Evolutionary conservation across 2,329 filamentous ascomycete species (phyloP).

Genomic region (Mycosphaerella arachidis): DNA sequence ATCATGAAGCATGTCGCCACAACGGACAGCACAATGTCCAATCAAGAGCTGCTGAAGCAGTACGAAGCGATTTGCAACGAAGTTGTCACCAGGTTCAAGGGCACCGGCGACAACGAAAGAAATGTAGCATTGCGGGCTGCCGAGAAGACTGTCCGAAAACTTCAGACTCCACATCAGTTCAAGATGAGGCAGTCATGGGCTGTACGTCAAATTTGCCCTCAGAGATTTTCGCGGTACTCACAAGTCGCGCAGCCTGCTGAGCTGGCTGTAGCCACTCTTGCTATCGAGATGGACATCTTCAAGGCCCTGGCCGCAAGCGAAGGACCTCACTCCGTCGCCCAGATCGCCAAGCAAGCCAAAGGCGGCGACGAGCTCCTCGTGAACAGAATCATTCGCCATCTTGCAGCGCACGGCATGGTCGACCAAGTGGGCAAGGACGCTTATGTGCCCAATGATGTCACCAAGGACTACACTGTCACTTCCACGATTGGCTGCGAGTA

Average conservation of each 20-base stretch:
- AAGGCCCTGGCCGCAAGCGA: not conserved
- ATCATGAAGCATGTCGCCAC: too few relatives aligned
- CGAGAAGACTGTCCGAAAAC: not conserved
- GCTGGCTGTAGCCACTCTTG: not conserved
- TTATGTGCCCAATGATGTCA: not conserved
- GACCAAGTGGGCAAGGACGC: not conserved
- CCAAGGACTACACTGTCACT: not conserved
- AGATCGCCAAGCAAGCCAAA: not conserved
- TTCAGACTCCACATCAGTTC: not conserved
- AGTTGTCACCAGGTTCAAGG: not conserved
- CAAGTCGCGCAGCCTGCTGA: not conserved
- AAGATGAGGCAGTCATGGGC: not conserved
- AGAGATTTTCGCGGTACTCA: not conserved
- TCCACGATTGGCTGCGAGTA: not conserved
- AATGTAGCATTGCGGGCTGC: not conserved
- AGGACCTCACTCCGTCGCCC: not conserved
- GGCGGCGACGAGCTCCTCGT: not conserved
- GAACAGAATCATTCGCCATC: not conserved
- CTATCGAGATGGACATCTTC: constrained; percentile 1
- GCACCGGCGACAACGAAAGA: not conserved
- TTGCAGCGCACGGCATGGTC: constrained; percentile 1
- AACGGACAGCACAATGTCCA: not conserved
- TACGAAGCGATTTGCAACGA: not conserved
- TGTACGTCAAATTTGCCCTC: not conserved
- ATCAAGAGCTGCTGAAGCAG: not conserved